phyloP scores from a whole-genome alignment of 1,284 basidiomycete genomes.

The Ceratobasidium sp. region DNA sequence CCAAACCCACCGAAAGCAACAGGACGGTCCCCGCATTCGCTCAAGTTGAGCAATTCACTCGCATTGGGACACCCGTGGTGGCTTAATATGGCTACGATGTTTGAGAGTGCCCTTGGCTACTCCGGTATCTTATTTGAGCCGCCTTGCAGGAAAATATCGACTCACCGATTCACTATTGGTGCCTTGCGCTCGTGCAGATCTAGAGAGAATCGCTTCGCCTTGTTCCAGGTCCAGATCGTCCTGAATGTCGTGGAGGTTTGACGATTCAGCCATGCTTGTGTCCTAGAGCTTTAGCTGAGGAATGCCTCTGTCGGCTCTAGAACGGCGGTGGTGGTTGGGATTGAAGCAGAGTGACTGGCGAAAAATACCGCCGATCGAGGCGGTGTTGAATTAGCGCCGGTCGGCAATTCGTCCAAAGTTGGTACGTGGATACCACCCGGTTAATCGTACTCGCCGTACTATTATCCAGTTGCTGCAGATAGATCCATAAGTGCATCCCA shows the following conservation, averaged over 20 bases:
- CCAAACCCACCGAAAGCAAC: constrained; percentile 6
- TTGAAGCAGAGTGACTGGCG: too few relatives aligned
- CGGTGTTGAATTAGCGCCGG: background rate
- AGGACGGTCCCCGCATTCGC: background rate
- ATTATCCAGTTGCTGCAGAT: too few relatives aligned
- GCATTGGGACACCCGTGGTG: constrained; percentile 1
- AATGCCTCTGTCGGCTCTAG: too few relatives aligned
- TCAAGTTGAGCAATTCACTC: background rate
- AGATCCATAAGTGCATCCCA: too few relatives aligned
- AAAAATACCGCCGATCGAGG: background rate
- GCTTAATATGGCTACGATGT: background rate
- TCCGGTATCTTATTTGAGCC: background rate
- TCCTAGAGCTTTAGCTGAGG: too few relatives aligned
- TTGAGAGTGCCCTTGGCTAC: background rate
- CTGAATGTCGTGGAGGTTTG: background rate
- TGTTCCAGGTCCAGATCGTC: too few relatives aligned
- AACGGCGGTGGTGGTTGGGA: background rate
- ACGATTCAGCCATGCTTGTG: background rate
- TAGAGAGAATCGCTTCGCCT: too few relatives aligned
- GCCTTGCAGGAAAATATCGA: background rate
- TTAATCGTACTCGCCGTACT: too few relatives aligned
- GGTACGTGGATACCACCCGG: background rate
- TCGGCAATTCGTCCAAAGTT: background rate
- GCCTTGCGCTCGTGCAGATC: too few relatives aligned
- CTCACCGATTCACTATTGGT: background rate